These are phyloP conservation scores for Pythium utonaiense DNA, from an alignment of 352 stramenopile species.

Conservation along the genomic window DNA sequence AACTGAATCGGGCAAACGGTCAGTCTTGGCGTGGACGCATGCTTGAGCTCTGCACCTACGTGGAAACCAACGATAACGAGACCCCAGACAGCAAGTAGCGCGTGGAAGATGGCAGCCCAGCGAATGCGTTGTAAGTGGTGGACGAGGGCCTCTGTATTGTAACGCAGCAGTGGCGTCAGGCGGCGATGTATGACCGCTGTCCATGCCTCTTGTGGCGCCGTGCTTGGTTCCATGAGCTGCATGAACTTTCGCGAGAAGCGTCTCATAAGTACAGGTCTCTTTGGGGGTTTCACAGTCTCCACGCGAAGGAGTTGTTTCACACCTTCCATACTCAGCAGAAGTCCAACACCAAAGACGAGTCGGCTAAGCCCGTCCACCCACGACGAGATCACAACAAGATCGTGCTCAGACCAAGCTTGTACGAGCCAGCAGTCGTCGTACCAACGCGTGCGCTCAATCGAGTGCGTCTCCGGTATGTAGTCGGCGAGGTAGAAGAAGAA, in stretches of 20 bases:
- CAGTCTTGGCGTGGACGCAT: not conserved
- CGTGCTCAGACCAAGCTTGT: conserved; percentile 3
- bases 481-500: not conserved
- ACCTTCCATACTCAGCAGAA: not conserved
- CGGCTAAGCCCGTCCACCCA: not conserved
- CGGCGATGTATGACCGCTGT: not conserved
- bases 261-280: not conserved
- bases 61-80: not conserved
- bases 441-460: conserved; percentile 3
- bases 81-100: not conserved
- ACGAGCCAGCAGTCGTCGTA: conserved; percentile 12
- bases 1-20: not conserved
- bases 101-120: not conserved
- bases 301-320: not conserved
- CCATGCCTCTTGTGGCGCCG: not conserved
- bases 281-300: not conserved
- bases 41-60: not conserved
- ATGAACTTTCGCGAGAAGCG: too few species aligned
- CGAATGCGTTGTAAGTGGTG: not conserved
- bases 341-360: not conserved
- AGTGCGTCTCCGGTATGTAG: not conserved
- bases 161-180: too few species aligned
- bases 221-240: not conserved
- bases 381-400: not conserved
- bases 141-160: not conserved